Evolutionary conservation across 148 eudicot species (phyloP), one percentile per base, ranked within the genome.

Genomic region (Rhododendron henanense): DNA sequence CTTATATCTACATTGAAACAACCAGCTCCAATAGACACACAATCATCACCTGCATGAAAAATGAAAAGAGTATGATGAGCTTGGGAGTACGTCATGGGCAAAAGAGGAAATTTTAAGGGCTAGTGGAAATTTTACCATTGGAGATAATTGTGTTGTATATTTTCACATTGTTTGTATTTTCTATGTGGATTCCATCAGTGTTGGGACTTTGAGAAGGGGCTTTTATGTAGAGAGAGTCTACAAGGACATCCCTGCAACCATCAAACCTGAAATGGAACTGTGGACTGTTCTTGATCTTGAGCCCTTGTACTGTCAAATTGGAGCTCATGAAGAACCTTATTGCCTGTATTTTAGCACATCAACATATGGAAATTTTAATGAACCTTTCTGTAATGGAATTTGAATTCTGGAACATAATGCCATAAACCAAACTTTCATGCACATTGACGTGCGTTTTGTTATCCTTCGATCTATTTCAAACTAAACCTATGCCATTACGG

Each of bases 111-210:
- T 13, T 21, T 23, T 15, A 45, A 63, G 41, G 35, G 61, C 18
- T 8, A 3, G 23, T 21, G 67, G 35, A 37, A 79, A 37, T 21
- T n/a, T 82, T 92, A 94, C 99, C 99, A 74, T 91, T 96, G 45
- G 97, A 90, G 82, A 96, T 89, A 81, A 95, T 39, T 21, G 98
- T 93, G 83, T 96, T 93, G 86, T 93, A 86, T 82, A 96, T 94
- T 77, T 77, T 90, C 18, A 93, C 97, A 79, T 94, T 91, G 82
- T 75, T 90, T 83, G 96, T 86, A 85, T 96, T 96, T 88, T 96
- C 99, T 7, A 96, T 89, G 83, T 96, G 99, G 87, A 96, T 96
- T 76, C 99, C 99, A 88, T 96, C 99, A 0, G 99, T 96, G 82
- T 96, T 96, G 79, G 99, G 99, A 53, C 99, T 96, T 33, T 80